Conservation (phyloP, 2,329 filamentous ascomycete species). For the Botrytis deweyae region DNA sequence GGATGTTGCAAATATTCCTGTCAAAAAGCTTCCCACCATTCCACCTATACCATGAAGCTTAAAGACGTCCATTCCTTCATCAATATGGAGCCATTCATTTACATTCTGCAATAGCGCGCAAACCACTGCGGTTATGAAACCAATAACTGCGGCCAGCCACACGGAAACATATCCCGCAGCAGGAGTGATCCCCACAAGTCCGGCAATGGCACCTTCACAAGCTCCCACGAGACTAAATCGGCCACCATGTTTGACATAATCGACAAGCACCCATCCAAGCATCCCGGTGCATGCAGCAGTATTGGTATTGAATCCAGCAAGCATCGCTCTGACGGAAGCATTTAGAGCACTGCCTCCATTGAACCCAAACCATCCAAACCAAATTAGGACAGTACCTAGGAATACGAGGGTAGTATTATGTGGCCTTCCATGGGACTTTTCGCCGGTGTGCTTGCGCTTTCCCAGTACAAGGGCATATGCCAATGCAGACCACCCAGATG, state of each 20-base stretch:
- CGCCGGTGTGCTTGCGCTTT: conserved; percentile 51
- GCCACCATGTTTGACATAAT: conserved; percentile 48
- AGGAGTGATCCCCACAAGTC: conserved; percentile 58
- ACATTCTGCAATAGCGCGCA: conserved; percentile 43
- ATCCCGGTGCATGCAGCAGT: conserved; percentile 55
- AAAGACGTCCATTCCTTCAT: conserved; percentile 60
- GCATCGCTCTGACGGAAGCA: conserved; percentile 51
- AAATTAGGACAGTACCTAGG: conserved; percentile 63
- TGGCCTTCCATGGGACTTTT: conserved; percentile 52
- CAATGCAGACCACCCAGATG: conserved; percentile 60
- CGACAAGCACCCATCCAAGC: conserved; percentile 53
- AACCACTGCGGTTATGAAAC: conserved; percentile 49
- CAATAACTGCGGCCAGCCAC: conserved; percentile 52
- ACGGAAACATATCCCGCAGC: conserved; percentile 56
- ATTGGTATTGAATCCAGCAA: conserved; percentile 59
- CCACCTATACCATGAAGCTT: conserved; percentile 61
- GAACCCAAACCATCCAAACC: conserved; percentile 61
- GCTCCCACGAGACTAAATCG: conserved; percentile 54
- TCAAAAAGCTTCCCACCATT: conserved; percentile 55
- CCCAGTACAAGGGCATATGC: conserved; percentile 64
- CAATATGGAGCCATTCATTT: conserved; percentile 53
- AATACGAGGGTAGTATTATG: conserved; percentile 65
- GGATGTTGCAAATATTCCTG: conserved; percentile 55
- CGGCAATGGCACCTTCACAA: conserved; percentile 55
- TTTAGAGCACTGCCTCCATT: conserved; percentile 54